Base-by-base conservation (phyloP, 257 asterid species). In the Solanum lycopersicoides region DNA sequence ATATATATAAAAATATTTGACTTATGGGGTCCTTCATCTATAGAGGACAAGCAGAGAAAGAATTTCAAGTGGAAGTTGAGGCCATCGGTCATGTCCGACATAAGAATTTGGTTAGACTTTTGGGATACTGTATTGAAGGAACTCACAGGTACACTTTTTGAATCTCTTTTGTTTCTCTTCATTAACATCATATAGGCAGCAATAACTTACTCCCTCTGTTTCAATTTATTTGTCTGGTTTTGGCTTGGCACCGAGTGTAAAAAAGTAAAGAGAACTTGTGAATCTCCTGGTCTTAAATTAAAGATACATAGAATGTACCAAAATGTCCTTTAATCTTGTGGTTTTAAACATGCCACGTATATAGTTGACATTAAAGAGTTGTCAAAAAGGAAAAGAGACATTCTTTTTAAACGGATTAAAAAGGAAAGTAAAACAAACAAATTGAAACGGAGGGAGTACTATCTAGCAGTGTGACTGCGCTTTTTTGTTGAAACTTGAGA, bases 11-110 rank as follows among this genome's bases (percentile, higher is more conserved):
- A 30, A 18, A 30, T 6, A 3, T 50, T 18, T 82, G 68, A 82
- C 69, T 4, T 23, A 3, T 8, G 73, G 10, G 28, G 65, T 53
- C 16, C 86, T 83, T 12, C n/a, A 21, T 76, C 3, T 89, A 84
- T 66, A 96, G 98, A 71, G 98, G 98, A 7, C 98, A 96, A 84
- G 99, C 99, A 34, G 99, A 96, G 91, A 96, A 94, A 90, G 99
- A 96, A 84, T 96, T 96, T 85, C 90, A 94, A 66, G 99, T 95
- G 79, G 99, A 96, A 92, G 99, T 96, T 39, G 98, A 95, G 90
- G 99, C 98, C 82, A 96, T 96, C 44, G 98, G 99, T 41, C 98
- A 95, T 89, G 98, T 95, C 30, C 93, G 99, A 74, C 99, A 96
- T 89, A 96, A 96, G 68, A 95, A 95, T 92, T 91, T 96, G 50